These are phyloP conservation scores for Blastobotrys chiropterorum DNA, from an alignment of 805 yeast species.

Conservation along the genomic window DNA sequence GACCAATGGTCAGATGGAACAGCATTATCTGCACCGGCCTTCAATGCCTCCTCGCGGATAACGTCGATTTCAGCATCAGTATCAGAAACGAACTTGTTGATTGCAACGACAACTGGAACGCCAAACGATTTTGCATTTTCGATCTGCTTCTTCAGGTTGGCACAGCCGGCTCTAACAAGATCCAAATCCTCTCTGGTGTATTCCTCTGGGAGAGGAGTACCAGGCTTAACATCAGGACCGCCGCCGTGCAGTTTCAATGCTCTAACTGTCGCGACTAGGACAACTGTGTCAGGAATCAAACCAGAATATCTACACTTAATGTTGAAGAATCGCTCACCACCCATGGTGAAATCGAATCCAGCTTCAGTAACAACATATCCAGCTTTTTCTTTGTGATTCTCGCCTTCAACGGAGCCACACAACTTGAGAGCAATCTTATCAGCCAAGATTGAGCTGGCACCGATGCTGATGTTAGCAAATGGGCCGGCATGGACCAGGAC, in stretches of 20 bases:
- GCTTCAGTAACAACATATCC: constrained; percentile 97
- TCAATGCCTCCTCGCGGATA: constrained; percentile 70
- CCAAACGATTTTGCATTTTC: constrained; percentile 77
- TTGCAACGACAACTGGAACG: constrained; percentile 90
- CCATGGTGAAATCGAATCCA: constrained; percentile 98
- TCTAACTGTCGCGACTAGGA: constrained; percentile 90
- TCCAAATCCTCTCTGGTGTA: constrained; percentile 79
- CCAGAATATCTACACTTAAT: constrained; percentile 94
- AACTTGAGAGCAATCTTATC: constrained; percentile 89
- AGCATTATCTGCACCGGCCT: constrained; percentile 93
- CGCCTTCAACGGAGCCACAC: constrained; percentile 57
- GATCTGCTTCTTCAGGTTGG: constrained; percentile 87
- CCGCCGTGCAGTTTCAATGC: constrained; percentile 98
- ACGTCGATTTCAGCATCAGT: constrained; percentile 72
- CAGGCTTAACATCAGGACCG: constrained; percentile 94
- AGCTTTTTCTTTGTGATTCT: constrained; percentile 28
- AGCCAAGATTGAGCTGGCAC: constrained; percentile 91
- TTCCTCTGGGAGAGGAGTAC: constrained; percentile 75
- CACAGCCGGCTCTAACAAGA: constrained; percentile 69
- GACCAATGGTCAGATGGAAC: constrained; percentile 93
- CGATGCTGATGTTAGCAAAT: constrained; percentile 94
- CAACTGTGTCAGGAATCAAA: constrained; percentile 79
- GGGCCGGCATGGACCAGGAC: constrained; percentile 98
- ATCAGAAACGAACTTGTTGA: constrained; percentile 81
- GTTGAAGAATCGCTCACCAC: constrained; percentile 95